Conservation (phyloP, 257 asterid genomes). For the Solanum microdontum region DNA sequence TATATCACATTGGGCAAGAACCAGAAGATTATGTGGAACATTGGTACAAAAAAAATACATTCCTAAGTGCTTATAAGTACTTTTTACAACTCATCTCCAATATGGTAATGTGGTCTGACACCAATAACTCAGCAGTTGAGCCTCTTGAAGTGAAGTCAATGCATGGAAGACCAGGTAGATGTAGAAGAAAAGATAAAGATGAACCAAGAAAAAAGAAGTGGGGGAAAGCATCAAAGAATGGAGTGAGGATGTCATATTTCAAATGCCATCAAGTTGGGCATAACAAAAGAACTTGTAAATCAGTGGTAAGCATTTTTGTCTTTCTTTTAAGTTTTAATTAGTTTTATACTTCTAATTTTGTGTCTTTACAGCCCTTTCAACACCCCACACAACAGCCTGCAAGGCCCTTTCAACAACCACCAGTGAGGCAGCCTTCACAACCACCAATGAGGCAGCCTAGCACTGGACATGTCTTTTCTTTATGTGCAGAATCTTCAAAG, state of each 20-base stretch:
- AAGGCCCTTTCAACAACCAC: too few species aligned
- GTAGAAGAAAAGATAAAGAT: too few species aligned
- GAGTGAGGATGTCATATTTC: not conserved
- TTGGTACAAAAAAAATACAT: too few species aligned
- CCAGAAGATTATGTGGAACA: too few species aligned
- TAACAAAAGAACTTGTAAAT: not conserved
- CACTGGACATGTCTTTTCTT: not conserved
- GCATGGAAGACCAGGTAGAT: too few species aligned
- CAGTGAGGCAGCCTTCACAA: too few species aligned
- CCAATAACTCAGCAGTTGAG: too few species aligned
- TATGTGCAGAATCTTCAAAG: not conserved
- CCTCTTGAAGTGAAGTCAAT: too few species aligned
- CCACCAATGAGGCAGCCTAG: not conserved
- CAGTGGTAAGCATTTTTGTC: not conserved
- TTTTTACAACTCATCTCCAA: too few species aligned
- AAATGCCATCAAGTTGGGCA: not conserved
- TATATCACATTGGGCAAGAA: too few species aligned
- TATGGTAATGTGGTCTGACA: too few species aligned
- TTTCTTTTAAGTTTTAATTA: not conserved
- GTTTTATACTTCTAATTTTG: not conserved
- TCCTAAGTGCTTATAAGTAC: not conserved
- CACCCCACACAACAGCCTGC: not conserved
- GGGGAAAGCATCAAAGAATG: not conserved
- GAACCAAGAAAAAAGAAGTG: too few species aligned
- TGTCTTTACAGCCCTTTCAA: not conserved